Conservation (phyloP, 352 stramenopile species). For the Phytophthora ramorum region DNA sequence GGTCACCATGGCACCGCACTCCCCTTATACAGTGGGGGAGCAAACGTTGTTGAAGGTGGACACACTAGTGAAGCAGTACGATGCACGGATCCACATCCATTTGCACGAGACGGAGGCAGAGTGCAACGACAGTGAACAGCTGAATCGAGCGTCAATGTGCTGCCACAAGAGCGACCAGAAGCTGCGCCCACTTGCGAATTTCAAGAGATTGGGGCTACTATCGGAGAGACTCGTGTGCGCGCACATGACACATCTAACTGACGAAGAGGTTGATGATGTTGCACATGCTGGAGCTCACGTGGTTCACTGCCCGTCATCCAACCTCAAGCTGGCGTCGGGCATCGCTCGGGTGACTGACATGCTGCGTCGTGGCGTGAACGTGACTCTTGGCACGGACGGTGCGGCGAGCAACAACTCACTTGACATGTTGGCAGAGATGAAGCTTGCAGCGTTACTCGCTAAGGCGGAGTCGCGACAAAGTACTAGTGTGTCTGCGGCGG, state of each 20-base stretch:
- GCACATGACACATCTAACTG: constrained; percentile 83
- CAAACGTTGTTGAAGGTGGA: constrained; percentile 49
- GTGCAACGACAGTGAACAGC: constrained; percentile 71
- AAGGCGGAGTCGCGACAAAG: constrained; percentile 69
- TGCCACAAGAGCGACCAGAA: constrained; percentile 77
- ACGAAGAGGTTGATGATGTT: constrained; percentile 78
- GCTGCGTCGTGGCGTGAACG: constrained; percentile 77
- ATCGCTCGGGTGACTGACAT: constrained; percentile 77
- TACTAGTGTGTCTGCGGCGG: constrained; percentile 53
- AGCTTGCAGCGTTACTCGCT: constrained; percentile 75
- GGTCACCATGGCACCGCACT: constrained; percentile 71
- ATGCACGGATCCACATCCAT: constrained; percentile 79
- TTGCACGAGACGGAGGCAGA: constrained; percentile 84
- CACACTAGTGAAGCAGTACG: constrained; percentile 42
- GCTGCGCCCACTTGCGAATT: constrained; percentile 72
- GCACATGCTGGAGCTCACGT: constrained; percentile 58
- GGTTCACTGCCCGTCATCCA: constrained; percentile 88
- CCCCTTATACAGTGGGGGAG: constrained; percentile 84
- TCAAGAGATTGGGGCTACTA: constrained; percentile 72
- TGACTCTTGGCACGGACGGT: constrained; percentile 83
- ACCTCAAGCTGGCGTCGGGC: constrained; percentile 87
- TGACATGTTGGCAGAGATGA: constrained; percentile 90
- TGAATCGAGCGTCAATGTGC: constrained; percentile 62
- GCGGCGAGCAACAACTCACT: constrained; percentile 88
- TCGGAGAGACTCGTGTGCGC: constrained; percentile 63